These are phyloP conservation scores for Aureobasidium sp. DNA, from an alignment of 2,329 filamentous ascomycete species.

Conservation along the genomic window DNA sequence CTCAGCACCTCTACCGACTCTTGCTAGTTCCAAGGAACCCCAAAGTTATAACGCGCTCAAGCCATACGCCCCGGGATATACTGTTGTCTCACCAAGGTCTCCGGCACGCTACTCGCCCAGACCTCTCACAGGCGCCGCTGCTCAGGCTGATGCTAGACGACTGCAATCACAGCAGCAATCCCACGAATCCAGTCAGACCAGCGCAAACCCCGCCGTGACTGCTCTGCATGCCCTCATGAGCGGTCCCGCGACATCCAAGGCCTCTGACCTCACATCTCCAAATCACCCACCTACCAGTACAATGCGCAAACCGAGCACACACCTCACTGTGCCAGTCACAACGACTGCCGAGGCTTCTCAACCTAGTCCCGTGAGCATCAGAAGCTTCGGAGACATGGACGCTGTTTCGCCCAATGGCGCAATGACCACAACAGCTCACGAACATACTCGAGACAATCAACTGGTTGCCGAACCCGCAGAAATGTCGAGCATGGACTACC, in stretches of 20 bases:
- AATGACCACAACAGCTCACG: conserved; percentile 33
- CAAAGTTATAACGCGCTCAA: conserved; percentile 15
- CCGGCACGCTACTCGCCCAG: conserved; percentile 33
- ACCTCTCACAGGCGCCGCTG: conserved; percentile 39
- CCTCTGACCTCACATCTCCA: conserved; percentile 34
- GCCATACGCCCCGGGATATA: conserved; percentile 17
- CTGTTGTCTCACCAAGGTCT: conserved; percentile 17
- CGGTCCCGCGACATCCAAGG: conserved; percentile 32
- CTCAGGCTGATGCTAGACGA: conserved; percentile 39
- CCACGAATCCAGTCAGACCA: conserved; percentile 32
- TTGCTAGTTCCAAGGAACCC: conserved; percentile 17
- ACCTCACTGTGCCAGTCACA: conserved; percentile 40
- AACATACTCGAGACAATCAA: neutral
- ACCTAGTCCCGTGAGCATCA: conserved; percentile 44
- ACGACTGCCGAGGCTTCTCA: conserved; percentile 37
- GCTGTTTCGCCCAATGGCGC: conserved; percentile 22
- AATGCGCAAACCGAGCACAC: conserved; percentile 38
- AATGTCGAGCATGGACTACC: conserved; percentile 25
- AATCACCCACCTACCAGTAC: conserved; percentile 38
- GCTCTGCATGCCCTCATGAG: conserved; percentile 38
- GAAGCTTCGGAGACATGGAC: conserved; percentile 46
- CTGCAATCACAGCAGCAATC: conserved; percentile 28
- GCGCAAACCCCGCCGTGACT: conserved; percentile 38
- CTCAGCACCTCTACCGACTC: conserved; percentile 19
- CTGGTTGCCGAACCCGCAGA: conserved; percentile 27